phyloP scores from a whole-genome alignment of 345 rosid species.

The Turritis glabra region DNA sequence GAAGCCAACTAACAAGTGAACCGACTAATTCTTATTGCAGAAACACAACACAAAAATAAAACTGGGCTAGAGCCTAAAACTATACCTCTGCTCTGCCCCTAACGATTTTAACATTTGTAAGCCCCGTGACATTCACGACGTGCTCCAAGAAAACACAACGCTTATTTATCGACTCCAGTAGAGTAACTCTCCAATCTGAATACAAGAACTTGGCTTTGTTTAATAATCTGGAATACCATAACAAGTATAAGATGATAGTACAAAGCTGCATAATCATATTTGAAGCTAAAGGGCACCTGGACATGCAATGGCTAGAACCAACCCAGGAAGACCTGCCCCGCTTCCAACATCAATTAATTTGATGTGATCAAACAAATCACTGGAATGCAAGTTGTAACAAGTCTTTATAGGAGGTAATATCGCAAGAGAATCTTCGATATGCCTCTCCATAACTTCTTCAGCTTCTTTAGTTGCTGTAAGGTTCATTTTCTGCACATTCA shows the following conservation, averaged over 20 bases:
- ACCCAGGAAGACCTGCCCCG: conserved; percentile 91
- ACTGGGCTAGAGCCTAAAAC: not conserved
- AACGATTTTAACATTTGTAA: conserved; percentile 66
- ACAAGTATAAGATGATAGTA: not conserved
- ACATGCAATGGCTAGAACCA: conserved; percentile 78
- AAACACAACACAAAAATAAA: not conserved
- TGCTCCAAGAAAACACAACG: conserved; percentile 91
- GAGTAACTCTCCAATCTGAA: conserved; percentile 83
- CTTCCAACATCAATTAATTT: conserved; percentile 82
- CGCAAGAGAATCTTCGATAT: conserved; percentile 85
- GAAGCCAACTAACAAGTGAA: not conserved
- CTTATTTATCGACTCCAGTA: conserved; percentile 82
- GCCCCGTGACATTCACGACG: conserved; percentile 56
- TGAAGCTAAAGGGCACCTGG: conserved; percentile 49
- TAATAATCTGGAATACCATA: not conserved
- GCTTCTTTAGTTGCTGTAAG: conserved; percentile 76
- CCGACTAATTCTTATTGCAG: not conserved
- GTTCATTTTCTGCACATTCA: conserved; percentile 67
- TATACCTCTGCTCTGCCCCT: conserved; percentile 95
- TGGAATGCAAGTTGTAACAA: conserved; percentile 47
- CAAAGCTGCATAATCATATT: not conserved
- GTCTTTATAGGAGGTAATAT: conserved; percentile 59
- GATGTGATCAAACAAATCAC: conserved; percentile 40
- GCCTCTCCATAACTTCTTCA: conserved; percentile 76
- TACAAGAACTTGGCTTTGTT: not conserved